A percentile compares a stretch with the other conserved stretches of the same genome.
Conservation (phyloP, 768 basidiomycete species). For the Tulasnella sp. region DNA sequence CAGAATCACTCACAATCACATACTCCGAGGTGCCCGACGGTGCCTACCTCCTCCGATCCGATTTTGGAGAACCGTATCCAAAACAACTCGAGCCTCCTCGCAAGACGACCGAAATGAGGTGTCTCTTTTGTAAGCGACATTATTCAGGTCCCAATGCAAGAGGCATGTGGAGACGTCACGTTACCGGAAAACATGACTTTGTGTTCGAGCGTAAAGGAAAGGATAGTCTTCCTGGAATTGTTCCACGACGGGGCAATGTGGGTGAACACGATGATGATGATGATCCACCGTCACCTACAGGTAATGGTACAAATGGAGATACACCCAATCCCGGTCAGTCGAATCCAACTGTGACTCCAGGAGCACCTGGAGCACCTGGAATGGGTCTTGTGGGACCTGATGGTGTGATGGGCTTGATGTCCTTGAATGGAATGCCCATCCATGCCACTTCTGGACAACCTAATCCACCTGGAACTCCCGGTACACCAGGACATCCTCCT, state of each 20-base stretch:
- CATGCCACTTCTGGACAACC: too few species aligned
- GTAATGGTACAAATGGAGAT: background rate
- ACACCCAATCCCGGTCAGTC: background rate
- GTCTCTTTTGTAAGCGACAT: conserved; percentile 17
- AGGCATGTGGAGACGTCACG: conserved; percentile 18
- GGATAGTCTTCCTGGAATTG: too few species aligned
- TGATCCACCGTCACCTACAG: too few species aligned
- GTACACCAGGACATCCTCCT: too few species aligned
- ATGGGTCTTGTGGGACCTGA: conserved; percentile 10
- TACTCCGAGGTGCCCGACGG: conserved; percentile 12
- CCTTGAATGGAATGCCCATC: conserved; percentile 13
- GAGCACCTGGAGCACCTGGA: background rate
- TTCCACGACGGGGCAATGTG: too few species aligned
- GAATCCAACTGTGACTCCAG: background rate
- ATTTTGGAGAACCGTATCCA: conserved; percentile 12
- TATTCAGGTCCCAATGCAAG: conserved; percentile 16
- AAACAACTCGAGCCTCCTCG: conserved; percentile 16
- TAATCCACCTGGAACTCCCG: too few species aligned
- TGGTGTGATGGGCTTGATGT: conserved; percentile 9
- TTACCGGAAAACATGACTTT: conserved; percentile 18
- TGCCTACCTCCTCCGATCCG: conserved; percentile 5
- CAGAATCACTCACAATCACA: conserved; percentile 8
- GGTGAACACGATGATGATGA: background rate
- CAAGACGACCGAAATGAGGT: conserved; percentile 13
- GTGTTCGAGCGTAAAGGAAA: conserved; percentile 14